Percentiles rank a stretch among this genome's conserved stretches.
These are phyloP conservation scores for Nicotiana noctiflora DNA, from an alignment of 257 asterid species.

Conservation along the genomic window DNA sequence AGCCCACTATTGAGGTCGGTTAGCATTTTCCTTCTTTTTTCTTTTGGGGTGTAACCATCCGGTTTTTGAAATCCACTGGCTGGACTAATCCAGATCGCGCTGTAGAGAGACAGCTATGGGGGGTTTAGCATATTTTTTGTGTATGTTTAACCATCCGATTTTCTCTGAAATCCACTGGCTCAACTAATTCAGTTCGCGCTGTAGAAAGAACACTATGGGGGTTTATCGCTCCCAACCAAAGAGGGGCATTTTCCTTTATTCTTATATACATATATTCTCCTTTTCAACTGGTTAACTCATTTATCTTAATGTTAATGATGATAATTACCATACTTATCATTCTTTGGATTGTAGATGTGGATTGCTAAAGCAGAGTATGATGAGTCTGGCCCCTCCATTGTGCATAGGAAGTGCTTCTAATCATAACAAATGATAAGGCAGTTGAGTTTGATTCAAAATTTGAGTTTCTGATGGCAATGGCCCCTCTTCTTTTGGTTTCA, in stretches of 20 bases:
- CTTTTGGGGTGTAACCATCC: not conserved
- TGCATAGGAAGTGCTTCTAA: slow-evolving; percentile 9
- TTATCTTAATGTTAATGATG: not conserved
- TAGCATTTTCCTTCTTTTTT: not conserved
- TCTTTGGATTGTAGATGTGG: slow-evolving; percentile 6
- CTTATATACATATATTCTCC: not conserved
- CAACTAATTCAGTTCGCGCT: not conserved
- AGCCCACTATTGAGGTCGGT: not conserved
- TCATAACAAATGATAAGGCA: not conserved
- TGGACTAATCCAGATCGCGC: not conserved
- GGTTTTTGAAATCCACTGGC: not conserved
- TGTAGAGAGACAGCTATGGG: not conserved
- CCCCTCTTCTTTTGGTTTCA: not conserved
- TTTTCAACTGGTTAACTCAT: not conserved
- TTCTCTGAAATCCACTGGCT: not conserved
- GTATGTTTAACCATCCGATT: not conserved
- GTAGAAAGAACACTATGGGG: not conserved
- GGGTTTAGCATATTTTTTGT: not conserved
- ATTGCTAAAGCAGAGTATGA: slow-evolving; percentile 4
- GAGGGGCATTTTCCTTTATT: not conserved
- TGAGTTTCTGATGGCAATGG: not conserved
- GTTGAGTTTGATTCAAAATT: not conserved
- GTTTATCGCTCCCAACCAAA: not conserved
- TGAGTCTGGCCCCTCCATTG: slow-evolving; percentile 10
- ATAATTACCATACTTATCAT: not conserved